Base-by-base conservation (phyloP, 2,329 filamentous ascomycete species). In the Exophiala alcalophila region DNA sequence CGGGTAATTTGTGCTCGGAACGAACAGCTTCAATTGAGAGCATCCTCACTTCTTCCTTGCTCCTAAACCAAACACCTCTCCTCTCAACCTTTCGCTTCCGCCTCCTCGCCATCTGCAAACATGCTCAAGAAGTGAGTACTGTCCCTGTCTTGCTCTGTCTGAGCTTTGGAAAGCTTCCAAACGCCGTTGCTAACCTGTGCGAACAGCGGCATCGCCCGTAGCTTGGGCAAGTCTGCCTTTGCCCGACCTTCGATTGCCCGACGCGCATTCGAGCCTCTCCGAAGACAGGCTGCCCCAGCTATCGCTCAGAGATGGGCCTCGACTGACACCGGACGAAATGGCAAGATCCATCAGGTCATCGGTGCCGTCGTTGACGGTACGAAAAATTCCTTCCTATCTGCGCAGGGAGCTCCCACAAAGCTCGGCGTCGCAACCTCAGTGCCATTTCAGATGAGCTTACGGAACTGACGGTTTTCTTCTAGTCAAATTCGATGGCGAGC, bases 311-410 rank as follows among this genome's bases (percentile, higher is more conserved):
- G 81, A 59, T 80, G 77, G 65, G 80, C 81, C 60, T 78, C 72
- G 64, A 76, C 77, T 57, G 74, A 78, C 57, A 63, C 73, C 45
- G 60, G 64, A 44, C 68, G 70, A 58, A 67, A 75, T 67, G 83
- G 83, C 65, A 83, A 78, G 71, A 76, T 81, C 65, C 74, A 80
- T 68, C 74, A 89, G 76, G 90, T 96, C 72, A 96, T 96, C 76
- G 90, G 92, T 86, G 91, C 92, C 77, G 90, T 97, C 69, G 92
- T 97, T 64, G 92, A 97, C 76, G 89, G 88, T 94, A 78, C 76
- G 86, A 47, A 53, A 57, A 53, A 43, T 32, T 42, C 29, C 40
- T 51, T 45, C 45, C 30, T 15, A 70, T 65, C 65, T 65, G 38
- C 33, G 63, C 58, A 63, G 59, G 60, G 56, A 58, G 50, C 55